These are phyloP conservation scores for Fusarium pininemorale DNA, from an alignment of 2,329 filamentous ascomycete genomes.

Conservation along the genomic window DNA sequence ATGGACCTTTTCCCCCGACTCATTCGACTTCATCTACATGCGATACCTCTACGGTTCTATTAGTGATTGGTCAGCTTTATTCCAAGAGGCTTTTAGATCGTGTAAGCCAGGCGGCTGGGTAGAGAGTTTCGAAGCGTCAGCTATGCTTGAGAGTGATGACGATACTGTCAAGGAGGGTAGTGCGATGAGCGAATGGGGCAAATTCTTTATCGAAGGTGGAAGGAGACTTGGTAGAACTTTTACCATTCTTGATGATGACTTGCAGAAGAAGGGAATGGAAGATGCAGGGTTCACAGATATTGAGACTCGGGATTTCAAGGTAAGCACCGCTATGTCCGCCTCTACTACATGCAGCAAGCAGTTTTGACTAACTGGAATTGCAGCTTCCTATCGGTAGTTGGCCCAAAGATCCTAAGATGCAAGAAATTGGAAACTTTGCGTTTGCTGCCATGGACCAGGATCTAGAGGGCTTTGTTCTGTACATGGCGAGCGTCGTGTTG, in stretches of 20 bases:
- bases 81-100: background rate
- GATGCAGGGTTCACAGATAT: background rate
- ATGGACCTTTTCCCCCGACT: background rate
- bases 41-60: constrained; percentile 6
- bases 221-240: background rate
- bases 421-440: background rate
- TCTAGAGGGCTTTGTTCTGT: background rate
- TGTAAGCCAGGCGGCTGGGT: background rate
- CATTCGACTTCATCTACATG: constrained; percentile 7
- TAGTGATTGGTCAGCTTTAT: background rate
- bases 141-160: constrained; percentile 1
- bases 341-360: fast-evolving
- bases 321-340: background rate
- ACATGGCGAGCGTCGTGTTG: constrained; percentile 7
- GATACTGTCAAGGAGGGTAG: background rate
- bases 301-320: background rate
- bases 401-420: background rate
- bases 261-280: background rate
- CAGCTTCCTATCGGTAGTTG: background rate
- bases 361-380: fast-evolving
- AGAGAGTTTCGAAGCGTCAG: constrained; percentile 1
- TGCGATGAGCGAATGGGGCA: constrained; percentile 1
- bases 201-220: constrained; percentile 1
- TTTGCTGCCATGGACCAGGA: constrained; percentile 8
- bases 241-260: background rate